Evolutionary conservation across 805 yeast genomes (phyloP).

Genomic region (Zygoascus tannicola): DNA sequence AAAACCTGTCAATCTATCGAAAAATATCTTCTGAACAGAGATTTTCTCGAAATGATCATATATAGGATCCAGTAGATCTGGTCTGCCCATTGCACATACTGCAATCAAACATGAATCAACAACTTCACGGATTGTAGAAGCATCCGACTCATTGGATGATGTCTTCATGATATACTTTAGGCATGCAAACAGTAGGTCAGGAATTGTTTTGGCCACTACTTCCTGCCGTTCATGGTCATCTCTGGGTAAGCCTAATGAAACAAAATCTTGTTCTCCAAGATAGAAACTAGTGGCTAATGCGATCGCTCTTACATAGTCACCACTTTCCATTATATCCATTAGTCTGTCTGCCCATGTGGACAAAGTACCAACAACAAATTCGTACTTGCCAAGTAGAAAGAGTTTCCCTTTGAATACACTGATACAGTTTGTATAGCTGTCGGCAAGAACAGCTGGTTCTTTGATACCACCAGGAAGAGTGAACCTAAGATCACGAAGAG

Average conservation of each 20-base stretch:
- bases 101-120: conserved; percentile 35
- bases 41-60: conserved; percentile 36
- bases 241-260: conserved; percentile 49
- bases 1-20: conserved; percentile 43
- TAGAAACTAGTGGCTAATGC: conserved; percentile 46
- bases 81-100: conserved; percentile 31
- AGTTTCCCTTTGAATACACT: conserved; percentile 38
- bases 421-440: conserved; percentile 30
- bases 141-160: conserved; percentile 20
- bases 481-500: conserved; percentile 15
- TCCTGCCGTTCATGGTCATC: conserved; percentile 35
- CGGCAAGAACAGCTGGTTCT: conserved; percentile 24
- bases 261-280: conserved; percentile 39
- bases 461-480: conserved; percentile 12
- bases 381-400: conserved; percentile 44
- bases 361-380: conserved; percentile 47
- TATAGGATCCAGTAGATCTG: conserved; percentile 31
- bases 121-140: conserved; percentile 24
- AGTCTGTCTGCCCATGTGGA: conserved; percentile 65
- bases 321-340: conserved; percentile 37
- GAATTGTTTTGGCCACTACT: conserved; percentile 44
- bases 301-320: conserved; percentile 49
- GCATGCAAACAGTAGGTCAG: conserved; percentile 48
- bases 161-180: conserved; percentile 35
- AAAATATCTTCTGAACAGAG: conserved; percentile 33